phyloP scores from a whole-genome alignment of 371 early-diverging fungal genomes.

The Choanephora cucurbitarum region DNA sequence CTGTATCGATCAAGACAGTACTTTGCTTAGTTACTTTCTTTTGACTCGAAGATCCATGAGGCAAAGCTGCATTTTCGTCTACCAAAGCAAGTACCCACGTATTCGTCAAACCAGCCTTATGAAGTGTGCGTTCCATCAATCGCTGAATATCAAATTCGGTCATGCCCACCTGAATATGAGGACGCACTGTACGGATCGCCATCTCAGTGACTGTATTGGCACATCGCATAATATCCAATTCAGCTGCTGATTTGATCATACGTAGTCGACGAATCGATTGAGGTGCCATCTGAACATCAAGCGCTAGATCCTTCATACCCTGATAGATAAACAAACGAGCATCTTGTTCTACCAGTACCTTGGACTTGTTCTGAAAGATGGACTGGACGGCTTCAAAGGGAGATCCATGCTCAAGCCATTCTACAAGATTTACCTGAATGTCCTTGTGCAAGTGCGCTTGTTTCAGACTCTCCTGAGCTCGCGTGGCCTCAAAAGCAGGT shows the following conservation, averaged over 20 bases:
- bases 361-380: conserved; percentile 21
- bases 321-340: conserved; percentile 53
- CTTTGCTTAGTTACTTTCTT: conserved; percentile 42
- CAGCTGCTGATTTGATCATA: conserved; percentile 53
- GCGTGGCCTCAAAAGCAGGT: conserved; percentile 60
- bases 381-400: conserved; percentile 45
- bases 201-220: conserved; percentile 53
- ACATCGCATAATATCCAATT: conserved; percentile 56
- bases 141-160: conserved; percentile 47
- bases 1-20: conserved; percentile 58
- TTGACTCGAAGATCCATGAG: conserved; percentile 56
- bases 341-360: conserved; percentile 49
- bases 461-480: conserved; percentile 36
- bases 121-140: conserved; percentile 38
- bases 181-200: conserved; percentile 50
- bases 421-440: conserved; percentile 21
- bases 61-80: conserved; percentile 56
- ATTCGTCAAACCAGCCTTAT: conserved; percentile 42
- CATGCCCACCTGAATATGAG: conserved; percentile 45
- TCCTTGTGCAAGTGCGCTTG: conserved; percentile 33
- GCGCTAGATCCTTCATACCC: conserved; percentile 34
- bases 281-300: conserved; percentile 45
- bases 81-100: conserved; percentile 60
- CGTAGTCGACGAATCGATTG: conserved; percentile 44
- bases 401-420: conserved; percentile 56